Evolutionary conservation across 1,284 basidiomycete genomes (phyloP).

Genomic region (Hemileia vastatrix): DNA sequence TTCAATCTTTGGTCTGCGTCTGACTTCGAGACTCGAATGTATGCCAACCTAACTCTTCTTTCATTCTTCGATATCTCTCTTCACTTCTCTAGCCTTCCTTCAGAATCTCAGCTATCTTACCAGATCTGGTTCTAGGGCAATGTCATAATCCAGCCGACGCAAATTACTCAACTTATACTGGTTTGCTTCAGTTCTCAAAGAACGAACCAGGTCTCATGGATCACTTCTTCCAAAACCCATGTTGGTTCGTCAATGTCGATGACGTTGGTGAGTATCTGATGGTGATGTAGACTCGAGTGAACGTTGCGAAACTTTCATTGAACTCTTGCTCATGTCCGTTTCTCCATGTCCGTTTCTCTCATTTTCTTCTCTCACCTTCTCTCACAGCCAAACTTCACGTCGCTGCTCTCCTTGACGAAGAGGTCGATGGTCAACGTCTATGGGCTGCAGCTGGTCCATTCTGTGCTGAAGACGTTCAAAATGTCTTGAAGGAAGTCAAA

Average conservation of each 20-base stretch:
- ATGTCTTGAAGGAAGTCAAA: conserved; percentile 6
- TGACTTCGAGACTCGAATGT: too few species aligned
- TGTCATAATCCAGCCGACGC: neutral
- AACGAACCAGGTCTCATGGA: neutral
- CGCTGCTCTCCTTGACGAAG: conserved; percentile 3
- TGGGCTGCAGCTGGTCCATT: conserved; percentile 2
- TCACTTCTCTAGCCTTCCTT: conserved; percentile 8
- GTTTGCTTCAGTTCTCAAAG: too few species aligned
- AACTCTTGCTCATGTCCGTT: too few species aligned
- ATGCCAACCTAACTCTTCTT: too few species aligned
- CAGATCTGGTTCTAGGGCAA: conserved; percentile 4
- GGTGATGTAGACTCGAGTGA: too few species aligned
- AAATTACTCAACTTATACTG: neutral
- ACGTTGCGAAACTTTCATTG: too few species aligned
- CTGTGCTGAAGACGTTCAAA: conserved; percentile 1
- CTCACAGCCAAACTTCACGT: conserved; percentile 9
- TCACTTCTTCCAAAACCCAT: neutral
- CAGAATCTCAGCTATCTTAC: conserved; percentile 7
- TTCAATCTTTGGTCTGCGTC: too few species aligned
- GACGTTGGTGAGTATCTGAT: neutral
- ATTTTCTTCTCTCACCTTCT: too few species aligned
- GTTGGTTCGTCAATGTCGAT: neutral
- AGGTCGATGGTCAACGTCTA: neutral
- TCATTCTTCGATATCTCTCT: neutral
- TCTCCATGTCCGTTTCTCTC: too few species aligned